These are phyloP conservation scores for Oryza rufipogon DNA, from an alignment of 176 grass and related monocot genomes.

Conservation along the genomic window DNA sequence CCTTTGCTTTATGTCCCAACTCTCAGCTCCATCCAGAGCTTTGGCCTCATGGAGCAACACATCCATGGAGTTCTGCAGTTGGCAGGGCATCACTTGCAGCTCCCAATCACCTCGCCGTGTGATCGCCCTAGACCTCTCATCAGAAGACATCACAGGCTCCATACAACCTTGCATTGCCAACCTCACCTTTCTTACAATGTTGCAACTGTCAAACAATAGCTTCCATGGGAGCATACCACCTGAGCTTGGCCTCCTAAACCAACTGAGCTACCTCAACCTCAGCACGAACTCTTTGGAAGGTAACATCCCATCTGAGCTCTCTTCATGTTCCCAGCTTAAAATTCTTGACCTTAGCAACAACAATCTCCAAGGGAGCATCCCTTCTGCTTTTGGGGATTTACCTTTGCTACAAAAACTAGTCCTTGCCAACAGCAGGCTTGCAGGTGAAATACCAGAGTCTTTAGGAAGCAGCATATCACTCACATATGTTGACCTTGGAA, in stretches of 20 bases:
- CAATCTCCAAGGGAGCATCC: slow-evolving; percentile 44
- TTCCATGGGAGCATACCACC: slow-evolving; percentile 42
- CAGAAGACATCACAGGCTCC: slow-evolving; percentile 31
- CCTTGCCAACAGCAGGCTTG: slow-evolving; percentile 37
- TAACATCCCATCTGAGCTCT: too few species aligned
- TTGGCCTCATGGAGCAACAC: slow-evolving; percentile 46
- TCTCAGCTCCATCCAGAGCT: not conserved
- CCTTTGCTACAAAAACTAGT: slow-evolving; percentile 29
- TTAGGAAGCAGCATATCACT: slow-evolving; percentile 44
- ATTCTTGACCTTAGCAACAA: too few species aligned
- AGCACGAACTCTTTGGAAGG: too few species aligned
- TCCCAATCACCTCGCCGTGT: not conserved
- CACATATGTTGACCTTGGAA: slow-evolving; percentile 47
- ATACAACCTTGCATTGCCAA: slow-evolving; percentile 44
- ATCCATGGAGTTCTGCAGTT: slow-evolving; percentile 38
- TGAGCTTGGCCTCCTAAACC: too few species aligned
- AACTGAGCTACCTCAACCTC: too few species aligned
- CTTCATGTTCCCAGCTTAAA: too few species aligned
- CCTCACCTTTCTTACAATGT: slow-evolving; percentile 35
- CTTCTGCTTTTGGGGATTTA: slow-evolving; percentile 41
- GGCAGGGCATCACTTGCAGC: slow-evolving; percentile 49
- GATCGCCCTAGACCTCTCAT: slow-evolving; percentile 35
- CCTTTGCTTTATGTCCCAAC: not conserved
- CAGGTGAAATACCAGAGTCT: slow-evolving; percentile 33
- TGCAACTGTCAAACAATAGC: slow-evolving; percentile 53